Evolutionary conservation across 306 rosid genomes (phyloP).

Genomic region (Arachis hypogaea): DNA sequence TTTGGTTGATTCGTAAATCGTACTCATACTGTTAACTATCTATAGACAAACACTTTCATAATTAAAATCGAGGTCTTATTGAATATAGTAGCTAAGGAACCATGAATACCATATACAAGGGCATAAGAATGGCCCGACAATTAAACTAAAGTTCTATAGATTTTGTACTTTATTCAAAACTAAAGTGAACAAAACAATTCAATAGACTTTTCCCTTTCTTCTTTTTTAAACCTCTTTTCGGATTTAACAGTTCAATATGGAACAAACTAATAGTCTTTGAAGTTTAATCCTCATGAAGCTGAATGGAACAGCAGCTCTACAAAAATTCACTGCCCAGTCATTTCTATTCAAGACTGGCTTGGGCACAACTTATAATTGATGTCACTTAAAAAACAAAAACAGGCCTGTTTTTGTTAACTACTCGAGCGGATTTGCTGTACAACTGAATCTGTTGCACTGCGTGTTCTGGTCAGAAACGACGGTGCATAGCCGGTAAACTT

Average conservation of each 20-base stretch:
- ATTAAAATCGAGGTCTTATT: background rate
- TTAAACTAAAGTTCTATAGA: background rate
- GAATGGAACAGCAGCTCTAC: constrained; percentile 46
- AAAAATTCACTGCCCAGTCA: constrained; percentile 70
- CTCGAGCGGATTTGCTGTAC: constrained; percentile 58
- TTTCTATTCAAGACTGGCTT: constrained; percentile 45
- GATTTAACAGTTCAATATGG: constrained; percentile 17
- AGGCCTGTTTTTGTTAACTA: constrained; percentile 30
- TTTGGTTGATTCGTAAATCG: background rate
- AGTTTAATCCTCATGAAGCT: constrained; percentile 25
- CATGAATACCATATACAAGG: background rate
- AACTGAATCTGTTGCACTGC: constrained; percentile 67
- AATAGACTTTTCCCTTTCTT: background rate
- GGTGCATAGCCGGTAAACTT: constrained; percentile 49
- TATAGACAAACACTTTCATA: background rate
- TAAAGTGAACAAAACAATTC: constrained; percentile 19
- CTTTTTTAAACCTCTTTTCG: constrained; percentile 6
- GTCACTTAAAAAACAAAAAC: constrained; percentile 28
- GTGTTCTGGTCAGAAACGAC: constrained; percentile 62
- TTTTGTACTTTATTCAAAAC: background rate
- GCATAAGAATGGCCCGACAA: too few species aligned
- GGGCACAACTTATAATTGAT: constrained; percentile 46
- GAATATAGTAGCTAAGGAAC: background rate
- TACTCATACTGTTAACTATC: background rate
- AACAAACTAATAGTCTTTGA: constrained; percentile 14